phyloP scores from a whole-genome alignment of 1,284 basidiomycete genomes.

The Cutaneotrichosporon mucoides region DNA sequence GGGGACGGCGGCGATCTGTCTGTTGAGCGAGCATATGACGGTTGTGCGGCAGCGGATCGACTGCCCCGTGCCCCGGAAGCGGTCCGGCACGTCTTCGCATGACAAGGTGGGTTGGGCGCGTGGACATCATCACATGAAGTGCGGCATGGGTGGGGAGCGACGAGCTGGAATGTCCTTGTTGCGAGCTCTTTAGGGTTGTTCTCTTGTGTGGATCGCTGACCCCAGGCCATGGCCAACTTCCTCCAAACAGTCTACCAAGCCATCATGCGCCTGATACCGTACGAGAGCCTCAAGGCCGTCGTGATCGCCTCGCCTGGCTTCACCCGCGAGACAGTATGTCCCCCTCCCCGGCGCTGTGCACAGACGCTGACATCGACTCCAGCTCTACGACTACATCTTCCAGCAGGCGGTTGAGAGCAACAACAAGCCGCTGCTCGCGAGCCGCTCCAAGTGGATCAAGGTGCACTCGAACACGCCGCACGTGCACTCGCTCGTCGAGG shows the following conservation, averaged over 20 bases:
- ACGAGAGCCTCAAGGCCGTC: conserved; percentile 74
- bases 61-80: conserved; percentile 84
- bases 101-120: conserved; percentile 59
- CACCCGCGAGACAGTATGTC: conserved; percentile 74
- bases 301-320: conserved; percentile 97
- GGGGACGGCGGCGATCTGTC: conserved; percentile 86
- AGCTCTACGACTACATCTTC: conserved; percentile 71
- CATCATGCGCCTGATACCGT: conserved; percentile 85
- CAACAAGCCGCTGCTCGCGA: conserved; percentile 75
- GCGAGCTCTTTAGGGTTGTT: no score
- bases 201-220: no score
- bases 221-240: conserved; percentile 67
- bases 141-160: no score
- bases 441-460: conserved; percentile 79
- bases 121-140: no score
- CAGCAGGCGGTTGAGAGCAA: conserved; percentile 72
- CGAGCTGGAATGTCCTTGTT: no score
- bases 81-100: conserved; percentile 73
- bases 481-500: conserved; percentile 92
- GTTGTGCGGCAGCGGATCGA: conserved; percentile 88
- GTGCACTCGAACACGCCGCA: conserved; percentile 91
- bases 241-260: conserved; percentile 81
- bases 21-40: conserved; percentile 96
- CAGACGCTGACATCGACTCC: background rate
- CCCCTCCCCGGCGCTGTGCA: background rate